Evolutionary conservation across 2,329 filamentous ascomycete genomes (phyloP).

Genomic region (Fusarium acutatum): DNA sequence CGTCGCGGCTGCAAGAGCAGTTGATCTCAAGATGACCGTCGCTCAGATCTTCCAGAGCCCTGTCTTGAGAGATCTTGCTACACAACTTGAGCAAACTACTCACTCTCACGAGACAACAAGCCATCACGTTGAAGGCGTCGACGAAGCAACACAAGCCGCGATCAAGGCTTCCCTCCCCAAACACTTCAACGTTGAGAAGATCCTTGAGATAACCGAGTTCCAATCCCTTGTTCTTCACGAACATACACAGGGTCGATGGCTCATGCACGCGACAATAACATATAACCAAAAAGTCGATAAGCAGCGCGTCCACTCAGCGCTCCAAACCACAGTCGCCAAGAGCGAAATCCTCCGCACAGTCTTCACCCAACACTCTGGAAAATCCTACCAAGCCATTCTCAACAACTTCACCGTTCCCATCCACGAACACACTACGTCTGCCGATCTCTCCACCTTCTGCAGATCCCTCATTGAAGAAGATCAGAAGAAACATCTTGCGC

Average conservation of each 20-base stretch:
- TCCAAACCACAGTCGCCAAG: background rate
- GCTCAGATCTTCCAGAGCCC: background rate
- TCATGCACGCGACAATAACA: background rate
- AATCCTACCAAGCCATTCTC: background rate
- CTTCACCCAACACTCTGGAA: background rate
- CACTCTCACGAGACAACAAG: fast-evolving
- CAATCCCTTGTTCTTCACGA: background rate
- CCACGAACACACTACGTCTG: background rate
- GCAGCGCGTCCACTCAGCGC: background rate
- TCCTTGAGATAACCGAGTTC: background rate
- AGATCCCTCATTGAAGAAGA: background rate
- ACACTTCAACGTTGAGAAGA: fast-evolving
- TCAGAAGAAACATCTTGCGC: background rate
- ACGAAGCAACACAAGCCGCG: fast-evolving
- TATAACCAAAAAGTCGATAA: background rate
- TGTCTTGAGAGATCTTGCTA: background rate
- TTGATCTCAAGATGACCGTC: background rate
- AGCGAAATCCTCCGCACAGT: background rate
- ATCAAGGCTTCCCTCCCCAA: background rate
- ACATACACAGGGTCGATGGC: background rate
- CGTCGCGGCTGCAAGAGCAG: background rate
- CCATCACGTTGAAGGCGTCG: background rate
- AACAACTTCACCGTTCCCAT: background rate
- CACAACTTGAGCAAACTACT: fast-evolving
- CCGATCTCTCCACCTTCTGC: background rate